phyloP scores from a whole-genome alignment of 2,329 filamentous ascomycete genomes.

The Penicillium hordei region DNA sequence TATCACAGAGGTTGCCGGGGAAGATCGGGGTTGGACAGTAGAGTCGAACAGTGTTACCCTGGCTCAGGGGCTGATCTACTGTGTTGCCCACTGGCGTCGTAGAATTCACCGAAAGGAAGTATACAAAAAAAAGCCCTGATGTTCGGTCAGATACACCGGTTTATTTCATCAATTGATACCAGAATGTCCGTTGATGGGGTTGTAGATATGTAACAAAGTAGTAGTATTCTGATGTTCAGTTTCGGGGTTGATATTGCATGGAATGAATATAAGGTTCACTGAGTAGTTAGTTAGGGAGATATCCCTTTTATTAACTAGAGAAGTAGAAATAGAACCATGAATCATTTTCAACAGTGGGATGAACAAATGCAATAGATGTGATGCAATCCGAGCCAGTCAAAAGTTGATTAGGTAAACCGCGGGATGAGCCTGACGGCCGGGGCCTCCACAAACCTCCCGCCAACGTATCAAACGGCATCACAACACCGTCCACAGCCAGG shows the following conservation, averaged over 20 bases:
- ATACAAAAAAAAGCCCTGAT: background rate
- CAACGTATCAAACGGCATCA: background rate
- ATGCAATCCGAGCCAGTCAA: background rate
- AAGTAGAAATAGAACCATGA: background rate
- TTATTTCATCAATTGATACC: background rate
- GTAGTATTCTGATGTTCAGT: background rate
- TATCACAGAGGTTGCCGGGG: background rate
- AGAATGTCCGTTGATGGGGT: background rate
- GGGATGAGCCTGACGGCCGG: background rate
- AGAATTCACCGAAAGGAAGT: background rate
- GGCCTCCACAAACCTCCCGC: slow-evolving; percentile 4
- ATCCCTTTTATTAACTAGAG: background rate
- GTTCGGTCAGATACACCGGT: background rate
- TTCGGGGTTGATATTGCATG: background rate
- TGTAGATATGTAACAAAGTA: background rate
- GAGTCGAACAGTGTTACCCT: background rate
- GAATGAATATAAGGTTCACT: background rate
- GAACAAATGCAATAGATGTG: background rate
- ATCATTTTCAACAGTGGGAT: background rate
- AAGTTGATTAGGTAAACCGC: slow-evolving; percentile 6
- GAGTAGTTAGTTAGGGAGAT: too few relatives aligned
- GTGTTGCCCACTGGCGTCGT: background rate
- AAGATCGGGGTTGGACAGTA: background rate
- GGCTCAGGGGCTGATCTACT: background rate
- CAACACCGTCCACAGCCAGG: background rate